These are phyloP conservation scores for Lentinula novae-zelandiae DNA, from an alignment of 1,284 basidiomycete species.

Conservation along the genomic window DNA sequence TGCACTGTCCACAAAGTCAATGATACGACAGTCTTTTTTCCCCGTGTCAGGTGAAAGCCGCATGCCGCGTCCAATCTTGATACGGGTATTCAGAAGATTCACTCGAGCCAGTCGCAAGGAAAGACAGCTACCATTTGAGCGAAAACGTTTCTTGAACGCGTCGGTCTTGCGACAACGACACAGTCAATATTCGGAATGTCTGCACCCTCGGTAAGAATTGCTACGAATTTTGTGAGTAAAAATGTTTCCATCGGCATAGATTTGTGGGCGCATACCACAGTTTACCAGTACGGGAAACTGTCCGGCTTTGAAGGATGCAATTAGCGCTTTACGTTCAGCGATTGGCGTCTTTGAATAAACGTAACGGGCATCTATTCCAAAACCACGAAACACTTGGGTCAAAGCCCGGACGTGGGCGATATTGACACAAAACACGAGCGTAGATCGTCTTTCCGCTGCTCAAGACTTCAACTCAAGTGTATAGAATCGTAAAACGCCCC, in stretches of 20 bases:
- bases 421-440: conserved; percentile 89
- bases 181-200: conserved; percentile 94
- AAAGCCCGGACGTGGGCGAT: conserved; percentile 80
- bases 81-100: conserved; percentile 1
- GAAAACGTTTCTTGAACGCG: conserved; percentile 85
- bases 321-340: conserved; percentile 59
- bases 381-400: conserved; percentile 69
- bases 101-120: not conserved
- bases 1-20: conserved; percentile 88
- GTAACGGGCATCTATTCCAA: conserved; percentile 85
- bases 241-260: not conserved
- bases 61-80: conserved; percentile 89
- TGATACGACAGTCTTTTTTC: conserved; percentile 84
- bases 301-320: conserved; percentile 69
- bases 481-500: conserved; percentile 17
- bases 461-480: not conserved
- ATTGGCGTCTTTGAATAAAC: conserved; percentile 73
- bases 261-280: conserved; percentile 58
- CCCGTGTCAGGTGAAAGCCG: conserved; percentile 78
- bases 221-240: conserved; percentile 32
- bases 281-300: conserved; percentile 88
- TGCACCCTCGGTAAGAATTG: conserved; percentile 88
- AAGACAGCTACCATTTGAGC: conserved; percentile 79
- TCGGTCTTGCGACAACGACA: conserved; percentile 83
- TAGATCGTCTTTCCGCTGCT: conserved; percentile 70